Evolutionary conservation across 2,329 filamentous ascomycete genomes (phyloP).

Genomic region (Penicillium decumbens): DNA sequence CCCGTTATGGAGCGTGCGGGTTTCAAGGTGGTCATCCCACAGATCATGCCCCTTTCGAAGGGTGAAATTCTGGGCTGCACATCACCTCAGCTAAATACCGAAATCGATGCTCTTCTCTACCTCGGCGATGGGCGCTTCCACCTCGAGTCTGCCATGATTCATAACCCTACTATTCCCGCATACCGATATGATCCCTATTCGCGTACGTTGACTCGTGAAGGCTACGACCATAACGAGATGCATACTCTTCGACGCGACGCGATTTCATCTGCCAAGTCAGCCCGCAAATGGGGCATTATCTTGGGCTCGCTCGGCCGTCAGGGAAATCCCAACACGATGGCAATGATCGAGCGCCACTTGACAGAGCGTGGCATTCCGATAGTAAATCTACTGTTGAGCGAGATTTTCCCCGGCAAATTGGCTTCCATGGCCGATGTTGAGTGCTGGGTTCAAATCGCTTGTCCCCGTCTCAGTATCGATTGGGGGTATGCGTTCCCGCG

Average conservation of each 20-base stretch:
- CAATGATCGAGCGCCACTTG: constrained; percentile 75
- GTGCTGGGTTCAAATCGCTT: constrained; percentile 97
- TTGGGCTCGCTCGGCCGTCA: constrained; percentile 87
- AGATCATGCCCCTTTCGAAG: constrained; percentile 87
- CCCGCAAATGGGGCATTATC: constrained; percentile 90
- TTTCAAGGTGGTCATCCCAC: constrained; percentile 79
- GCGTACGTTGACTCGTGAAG: constrained; percentile 81
- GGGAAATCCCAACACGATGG: constrained; percentile 90
- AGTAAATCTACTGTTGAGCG: constrained; percentile 80
- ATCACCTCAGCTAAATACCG: constrained; percentile 64
- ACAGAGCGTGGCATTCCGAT: constrained; percentile 68
- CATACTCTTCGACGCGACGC: constrained; percentile 72
- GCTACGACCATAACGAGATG: constrained; percentile 88
- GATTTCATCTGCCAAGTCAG: constrained; percentile 68
- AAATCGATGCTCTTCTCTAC: constrained; percentile 76
- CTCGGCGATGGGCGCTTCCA: constrained; percentile 92
- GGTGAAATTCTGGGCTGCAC: constrained; percentile 98
- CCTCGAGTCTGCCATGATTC: constrained; percentile 97
- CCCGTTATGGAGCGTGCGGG: constrained; percentile 74
- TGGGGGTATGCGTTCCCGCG: constrained; percentile 96
- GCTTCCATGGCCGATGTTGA: constrained; percentile 91
- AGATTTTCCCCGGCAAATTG: constrained; percentile 95
- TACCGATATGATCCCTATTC: constrained; percentile 98
- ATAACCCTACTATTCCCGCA: constrained; percentile 83
- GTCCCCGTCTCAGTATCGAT: constrained; percentile 93